Evolutionary conservation across 192 early-diverging fungal species (phyloP), one percentile per base, ranked within the genome.

Genomic region (Coemansia asiatica): DNA sequence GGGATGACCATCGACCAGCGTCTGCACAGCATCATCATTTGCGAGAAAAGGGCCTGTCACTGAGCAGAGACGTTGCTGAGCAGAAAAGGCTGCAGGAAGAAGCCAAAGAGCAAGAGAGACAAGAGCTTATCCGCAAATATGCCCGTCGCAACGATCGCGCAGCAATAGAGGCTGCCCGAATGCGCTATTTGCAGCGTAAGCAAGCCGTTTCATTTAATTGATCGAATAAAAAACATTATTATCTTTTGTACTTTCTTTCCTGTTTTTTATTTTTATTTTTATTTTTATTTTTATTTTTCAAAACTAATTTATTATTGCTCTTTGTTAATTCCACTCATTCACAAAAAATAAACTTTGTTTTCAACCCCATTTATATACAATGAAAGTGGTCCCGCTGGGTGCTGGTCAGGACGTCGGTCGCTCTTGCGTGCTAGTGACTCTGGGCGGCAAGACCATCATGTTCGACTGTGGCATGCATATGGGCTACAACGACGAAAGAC

Each of bases 381-480:
- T 89, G 71, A 81, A 83, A 18, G 68, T 88, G 9, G 82, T 88
- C 33, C 87, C 87, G 3, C 76, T 90, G 26, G 88, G 86, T 22
- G 86, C 87, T 55, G 95, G 95, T 18, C 95, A 97, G 80, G 94
- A 94, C 66, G 92, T 94, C 8, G 92, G 92, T 4, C 76, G 92
- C 71, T 90, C 88, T 51, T 94, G 92, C 50, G 86, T 94, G 69
- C 81, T 94, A 47, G 87, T 91, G 58, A 87, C 89, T 10, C 75
- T 94, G 13, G 88, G 88, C 36, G 85, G 87, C 26, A 91, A 90
- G 76, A 91, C 90, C 60, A 87, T 94, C n/a, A 93, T 94, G 91
- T 86, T 94, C 74, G 92, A 94, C 76, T 94, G 92, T 75, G 92
- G 92, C 25, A 92, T 94, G 90, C 92, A 92, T 75, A 92, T 98